Evolutionary conservation across 108 stramenopile genomes (phyloP).

Genomic region (Cylindrotheca closterium): DNA sequence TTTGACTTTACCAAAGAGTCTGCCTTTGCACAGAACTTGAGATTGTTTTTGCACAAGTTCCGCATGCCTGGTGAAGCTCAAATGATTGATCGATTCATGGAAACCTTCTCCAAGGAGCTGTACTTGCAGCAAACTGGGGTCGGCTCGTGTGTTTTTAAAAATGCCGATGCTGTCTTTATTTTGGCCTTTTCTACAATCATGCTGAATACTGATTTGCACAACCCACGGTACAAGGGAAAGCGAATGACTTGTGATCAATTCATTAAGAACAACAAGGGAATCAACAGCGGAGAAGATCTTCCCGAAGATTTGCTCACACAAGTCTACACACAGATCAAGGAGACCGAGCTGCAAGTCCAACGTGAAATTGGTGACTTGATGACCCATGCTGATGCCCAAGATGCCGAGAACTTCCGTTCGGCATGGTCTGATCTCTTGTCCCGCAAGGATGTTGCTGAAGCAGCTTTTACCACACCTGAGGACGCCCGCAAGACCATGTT

Average conservation of each 20-base stretch:
- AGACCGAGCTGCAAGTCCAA: conserved; percentile 71
- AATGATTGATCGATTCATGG: conserved; percentile 96
- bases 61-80: conserved; percentile 97
- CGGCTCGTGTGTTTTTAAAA: conserved; percentile 56
- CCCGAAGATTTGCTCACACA: conserved; percentile 68
- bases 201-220: conserved; percentile 93
- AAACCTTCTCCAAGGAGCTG: conserved; percentile 83
- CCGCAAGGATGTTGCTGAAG: conserved; percentile 48
- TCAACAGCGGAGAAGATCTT: conserved; percentile 90
- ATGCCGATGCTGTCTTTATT: conserved; percentile 91
- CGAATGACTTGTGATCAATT: conserved; percentile 93
- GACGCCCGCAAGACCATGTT: conserved; percentile 46
- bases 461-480: conserved; percentile 60
- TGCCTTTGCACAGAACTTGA: conserved; percentile 79
- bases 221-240: conserved; percentile 83
- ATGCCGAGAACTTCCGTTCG: conserved; percentile 43
- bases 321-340: conserved; percentile 86
- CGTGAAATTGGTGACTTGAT: conserved; percentile 52
- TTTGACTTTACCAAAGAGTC: conserved; percentile 75
- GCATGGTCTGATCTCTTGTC: conserved; percentile 65
- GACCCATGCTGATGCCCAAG: conserved; percentile 30
- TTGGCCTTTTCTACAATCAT: conserved; percentile 93
- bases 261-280: conserved; percentile 89
- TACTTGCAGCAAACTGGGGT: conserved; percentile 51
- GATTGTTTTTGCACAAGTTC: conserved; percentile 83